A percentile compares a stretch with the other conserved stretches of the same genome.
phyloP scores from a whole-genome alignment of 192 early-diverging fungal species.

The Piromyces sp. region DNA sequence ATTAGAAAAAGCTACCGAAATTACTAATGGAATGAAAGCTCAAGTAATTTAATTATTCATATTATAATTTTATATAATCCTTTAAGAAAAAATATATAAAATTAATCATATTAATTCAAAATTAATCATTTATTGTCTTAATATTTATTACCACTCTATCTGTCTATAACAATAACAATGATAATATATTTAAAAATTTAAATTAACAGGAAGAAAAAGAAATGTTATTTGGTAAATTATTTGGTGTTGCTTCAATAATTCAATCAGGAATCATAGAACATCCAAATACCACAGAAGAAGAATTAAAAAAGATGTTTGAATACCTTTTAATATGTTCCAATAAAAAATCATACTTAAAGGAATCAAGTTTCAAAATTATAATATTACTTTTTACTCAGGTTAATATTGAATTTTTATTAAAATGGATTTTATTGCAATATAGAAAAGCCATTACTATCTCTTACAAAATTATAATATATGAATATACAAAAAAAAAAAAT shows the following conservation, averaged over 20 bases:
- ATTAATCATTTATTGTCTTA: too few species aligned
- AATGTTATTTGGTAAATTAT: constrained; percentile 76
- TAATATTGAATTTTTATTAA: background rate
- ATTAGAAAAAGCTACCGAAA: constrained; percentile 45
- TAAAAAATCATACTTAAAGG: constrained; percentile 65
- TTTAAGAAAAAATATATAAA: too few species aligned
- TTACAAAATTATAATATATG: too few species aligned
- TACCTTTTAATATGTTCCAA: constrained; percentile 45
- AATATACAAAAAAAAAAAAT: too few species aligned
- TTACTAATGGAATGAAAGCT: constrained; percentile 45
- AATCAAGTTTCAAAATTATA: constrained; percentile 57
- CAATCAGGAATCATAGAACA: constrained; percentile 53
- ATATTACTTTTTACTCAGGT: constrained; percentile 17
- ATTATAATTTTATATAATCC: constrained; percentile 4
- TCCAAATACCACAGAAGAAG: constrained; percentile 39
- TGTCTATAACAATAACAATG: too few species aligned
- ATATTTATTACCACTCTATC: too few species aligned
- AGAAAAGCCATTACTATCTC: too few species aligned
- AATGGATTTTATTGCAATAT: too few species aligned
- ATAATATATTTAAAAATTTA: too few species aligned
- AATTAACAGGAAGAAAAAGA: constrained; percentile 65
- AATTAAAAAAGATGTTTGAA: constrained; percentile 50
- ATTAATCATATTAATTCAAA: background rate
- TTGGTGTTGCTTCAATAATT: constrained; percentile 69
- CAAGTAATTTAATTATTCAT: constrained; percentile 5